Base-by-base conservation (phyloP, 2,329 filamentous ascomycete genomes). In the Zopfia rhizophila region DNA sequence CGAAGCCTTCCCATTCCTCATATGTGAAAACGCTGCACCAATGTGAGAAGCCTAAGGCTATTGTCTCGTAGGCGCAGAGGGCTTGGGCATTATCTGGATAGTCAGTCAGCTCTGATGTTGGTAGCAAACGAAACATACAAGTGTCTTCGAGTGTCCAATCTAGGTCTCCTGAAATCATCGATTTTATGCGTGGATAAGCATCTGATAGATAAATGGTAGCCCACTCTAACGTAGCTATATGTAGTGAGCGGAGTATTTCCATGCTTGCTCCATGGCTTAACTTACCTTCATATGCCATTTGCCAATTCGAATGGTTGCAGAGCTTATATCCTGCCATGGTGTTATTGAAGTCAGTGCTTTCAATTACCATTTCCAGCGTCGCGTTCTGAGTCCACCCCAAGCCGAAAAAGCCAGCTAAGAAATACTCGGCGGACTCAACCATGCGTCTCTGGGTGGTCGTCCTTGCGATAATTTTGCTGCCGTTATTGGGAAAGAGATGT, bases 391-490 rank as follows among this genome's bases (percentile, higher is more conserved):
- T 79, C 88, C 88, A 91, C 33, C 87, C 82, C 0, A 90, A 78
- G 0, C 88, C 88, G 62, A 91, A 91, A 74, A 91, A 91, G 0
- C 89, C 89, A 5, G 88, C 86, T 63, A 91, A 73, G 70, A 90
- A 91, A 68, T 91, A 88, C 68, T 91, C 88, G 3, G 88, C 88
- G 27, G 82, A 87, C 66, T 91, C 86, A 16, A 88, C 75, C 88
- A 91, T 91, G 17, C 89, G 83, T 63, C 89, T 84, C 65, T 91
- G 87, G 1, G 88, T 89, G 1, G 88, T 90, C 1, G 87, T 90
- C 19, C 88, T 80, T 12, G 84, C 87, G 45, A 91, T 82, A 48
- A 91, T 84, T 72, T 89, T 91, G 69, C 79, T 86, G 44, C 82
- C 80, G 4, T 88, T 83, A 57, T 90, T 87, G 6, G 72, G 70